Conservation (phyloP, 1,139 yeast genomes). For the Debaryomyces singareniensis region DNA sequence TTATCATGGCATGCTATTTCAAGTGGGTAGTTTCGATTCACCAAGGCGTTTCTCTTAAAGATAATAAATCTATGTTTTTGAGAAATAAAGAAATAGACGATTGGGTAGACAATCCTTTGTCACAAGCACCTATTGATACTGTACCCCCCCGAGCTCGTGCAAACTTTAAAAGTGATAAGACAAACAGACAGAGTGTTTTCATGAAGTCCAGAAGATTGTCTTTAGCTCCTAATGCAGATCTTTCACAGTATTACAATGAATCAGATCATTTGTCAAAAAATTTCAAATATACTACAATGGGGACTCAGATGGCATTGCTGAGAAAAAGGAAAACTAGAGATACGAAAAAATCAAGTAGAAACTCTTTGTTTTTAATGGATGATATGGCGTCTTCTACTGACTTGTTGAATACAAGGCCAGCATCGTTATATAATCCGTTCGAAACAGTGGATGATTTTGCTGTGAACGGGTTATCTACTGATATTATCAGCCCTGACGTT, state of each 20-base stretch:
- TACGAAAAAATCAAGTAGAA: conserved; percentile 10
- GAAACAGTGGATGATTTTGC: conserved; percentile 34
- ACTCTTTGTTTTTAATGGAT: conserved; percentile 23
- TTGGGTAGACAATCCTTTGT: conserved; percentile 54
- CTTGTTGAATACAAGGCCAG: conserved; percentile 27
- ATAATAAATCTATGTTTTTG: conserved; percentile 39
- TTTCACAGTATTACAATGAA: conserved; percentile 35
- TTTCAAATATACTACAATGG: conserved; percentile 50
- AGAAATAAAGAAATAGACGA: conserved; percentile 62
- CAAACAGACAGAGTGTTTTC: conserved; percentile 43
- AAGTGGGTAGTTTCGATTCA: conserved; percentile 72
- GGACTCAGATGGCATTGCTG: conserved; percentile 45
- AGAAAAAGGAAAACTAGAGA: conserved; percentile 17
- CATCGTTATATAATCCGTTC: conserved; percentile 33
- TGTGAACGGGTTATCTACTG: conserved; percentile 55
- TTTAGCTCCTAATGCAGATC: conserved; percentile 33
- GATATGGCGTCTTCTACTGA: conserved; percentile 34
- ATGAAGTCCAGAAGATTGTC: conserved; percentile 30
- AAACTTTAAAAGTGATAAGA: conserved; percentile 33
- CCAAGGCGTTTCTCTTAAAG: conserved; percentile 72
- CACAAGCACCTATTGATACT: conserved; percentile 44
- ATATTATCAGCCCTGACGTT: conserved; percentile 65
- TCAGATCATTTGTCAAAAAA: conserved; percentile 32
- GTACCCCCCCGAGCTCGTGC: conserved; percentile 51
- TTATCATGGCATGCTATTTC: conserved; percentile 81